Evolutionary conservation across 768 basidiomycete genomes (phyloP), one percentile per base, ranked within the genome.

Genomic region (Atractiella rhizophila): DNA sequence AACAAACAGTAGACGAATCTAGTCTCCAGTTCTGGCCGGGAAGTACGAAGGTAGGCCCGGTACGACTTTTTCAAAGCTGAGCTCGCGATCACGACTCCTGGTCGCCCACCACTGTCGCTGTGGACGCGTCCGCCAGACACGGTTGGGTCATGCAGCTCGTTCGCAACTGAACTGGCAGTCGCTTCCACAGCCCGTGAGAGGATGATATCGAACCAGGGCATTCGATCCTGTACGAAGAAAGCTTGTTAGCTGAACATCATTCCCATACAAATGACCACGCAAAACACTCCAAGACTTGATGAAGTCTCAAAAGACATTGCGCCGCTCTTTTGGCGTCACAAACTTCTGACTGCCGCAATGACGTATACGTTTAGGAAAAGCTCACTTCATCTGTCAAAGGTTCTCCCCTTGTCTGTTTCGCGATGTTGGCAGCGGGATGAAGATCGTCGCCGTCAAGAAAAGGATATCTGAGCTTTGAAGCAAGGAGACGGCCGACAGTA

Each of bases 401-500:
- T 19, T 63, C 59, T 0, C 82, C 82, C 1, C 60, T 54, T 4
- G 70, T 60, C 85, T 94, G 91, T 66, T 94, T 96, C 23, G 68
- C 73, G 30, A 88, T 68, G 57, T 88, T 88, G 11, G 67, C 58
- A 19, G 63, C 53, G 0, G 85, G 76, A 55, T 94, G 86, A 23
- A 91, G 65, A 46, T 76, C 73, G 56, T 91, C 85, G 23, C 76
- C 86, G 53, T 94, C 86, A 44, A 82, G 62, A 60, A 77, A 88
- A n/a, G n/a, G n/a, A n/a, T n/a, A n/a, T n/a, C n/a, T n/a, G n/a
- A n/a, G n/a, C n/a, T n/a, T n/a, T n/a, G n/a, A n/a, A n/a, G n/a
- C n/a, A n/a, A n/a, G n/a, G n/a, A n/a, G n/a, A n/a, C n/a, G n/a
- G n/a, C n/a, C n/a, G n/a, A n/a, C n/a, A n/a, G n/a, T n/a, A n/a